Conservation (phyloP, 257 asterid species). For the Leptodermis oblonga region DNA sequence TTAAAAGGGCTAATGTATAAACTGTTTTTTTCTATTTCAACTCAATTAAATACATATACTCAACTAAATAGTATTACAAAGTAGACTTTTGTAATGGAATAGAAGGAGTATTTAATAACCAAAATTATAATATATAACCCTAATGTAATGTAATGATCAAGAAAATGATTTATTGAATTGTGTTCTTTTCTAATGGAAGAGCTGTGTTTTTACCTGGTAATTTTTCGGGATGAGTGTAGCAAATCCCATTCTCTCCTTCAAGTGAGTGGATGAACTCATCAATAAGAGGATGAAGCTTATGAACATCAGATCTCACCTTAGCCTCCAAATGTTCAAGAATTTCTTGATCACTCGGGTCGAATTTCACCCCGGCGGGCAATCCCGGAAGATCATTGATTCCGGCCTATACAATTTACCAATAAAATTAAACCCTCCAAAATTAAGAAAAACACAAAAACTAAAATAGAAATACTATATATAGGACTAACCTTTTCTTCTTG, state of each 20-base stretch:
- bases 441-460: neutral
- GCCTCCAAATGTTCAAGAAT: constrained; percentile 48
- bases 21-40: no score
- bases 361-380: constrained; percentile 47
- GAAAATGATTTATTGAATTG: no score
- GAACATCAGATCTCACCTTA: constrained; percentile 37
- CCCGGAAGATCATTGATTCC: constrained; percentile 41
- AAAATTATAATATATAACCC: no score
- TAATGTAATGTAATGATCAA: no score
- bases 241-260: constrained; percentile 44
- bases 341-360: constrained; percentile 49
- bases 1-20: no score
- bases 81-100: no score
- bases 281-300: constrained; percentile 37
- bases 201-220: constrained; percentile 51
- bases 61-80: no score
- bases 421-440: neutral
- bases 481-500: constrained; percentile 33
- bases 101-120: no score
- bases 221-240: constrained; percentile 47
- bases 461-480: neutral
- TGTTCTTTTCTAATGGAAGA: no score
- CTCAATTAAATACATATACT: no score
- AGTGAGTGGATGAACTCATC: constrained; percentile 44
- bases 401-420: no score